Evolutionary conservation across 306 rosid genomes (phyloP), one percentile per base, ranked within the genome.

Genomic region (Citrullus mucosospermus): DNA sequence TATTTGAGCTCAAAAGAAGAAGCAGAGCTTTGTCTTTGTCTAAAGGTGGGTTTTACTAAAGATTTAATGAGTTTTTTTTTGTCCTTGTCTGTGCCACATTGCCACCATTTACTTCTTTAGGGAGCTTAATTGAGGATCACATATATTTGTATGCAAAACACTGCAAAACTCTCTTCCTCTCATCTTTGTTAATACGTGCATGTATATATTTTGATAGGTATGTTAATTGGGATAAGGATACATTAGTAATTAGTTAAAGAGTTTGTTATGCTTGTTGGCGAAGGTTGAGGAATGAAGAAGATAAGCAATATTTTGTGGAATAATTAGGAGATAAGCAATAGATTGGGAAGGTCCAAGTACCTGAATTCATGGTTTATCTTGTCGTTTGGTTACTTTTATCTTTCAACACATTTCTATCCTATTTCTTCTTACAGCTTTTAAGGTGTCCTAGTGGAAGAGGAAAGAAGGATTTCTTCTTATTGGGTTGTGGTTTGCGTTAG

Each of bases 1-100:
- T 63, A 72, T 61, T 78, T 90, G 72, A 87, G 88, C 82, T 69
- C 85, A 82, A 81, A 36, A 68, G 90, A 87, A 41, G 93, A 93
- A 71, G 92, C 92, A 36, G 88, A 87, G 62, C 88, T 88, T 67
- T 87, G 97, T 68, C 77, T 86, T 36, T 80, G 81, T 77, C 90
- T 91, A 81, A 90, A 85, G 93, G 97, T 93, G 63, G 9, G 71
- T 22, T 61, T 50, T 17, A 71, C 41, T 22, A 11, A 12, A 22
- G 18, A 70, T 44, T 44, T 16, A 13, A 25, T 70, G 20, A 36
- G 28, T 4, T 67, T 6, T 34, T 34, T 39, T 67, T n/a, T 43
- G 6, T 70, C 4, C 50, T 25, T 69, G 18, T 15, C 57, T 53
- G n/a, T 16, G 57, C 7, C 16, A 48, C 53, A 12, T 48, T 18